Conservation (phyloP, 257 asterid species). For the Jaltomata sinuosa region DNA sequence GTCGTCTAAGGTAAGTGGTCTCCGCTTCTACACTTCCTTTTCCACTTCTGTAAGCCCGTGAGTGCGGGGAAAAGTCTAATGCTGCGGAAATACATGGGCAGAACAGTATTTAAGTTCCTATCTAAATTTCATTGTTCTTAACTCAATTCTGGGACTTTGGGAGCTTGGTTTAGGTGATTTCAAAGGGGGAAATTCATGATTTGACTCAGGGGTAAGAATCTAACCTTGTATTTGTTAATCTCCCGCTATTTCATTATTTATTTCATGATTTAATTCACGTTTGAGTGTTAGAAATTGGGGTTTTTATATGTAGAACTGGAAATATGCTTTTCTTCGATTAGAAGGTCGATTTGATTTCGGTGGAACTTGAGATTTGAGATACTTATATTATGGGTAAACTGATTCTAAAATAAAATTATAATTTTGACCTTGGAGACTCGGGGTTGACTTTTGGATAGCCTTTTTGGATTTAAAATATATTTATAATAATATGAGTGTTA, state of each 20-base stretch:
- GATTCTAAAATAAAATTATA: too few relatives aligned
- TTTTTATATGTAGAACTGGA: too few relatives aligned
- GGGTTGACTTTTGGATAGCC: too few relatives aligned
- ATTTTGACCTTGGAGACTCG: too few relatives aligned
- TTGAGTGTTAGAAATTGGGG: not conserved
- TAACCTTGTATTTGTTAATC: not conserved
- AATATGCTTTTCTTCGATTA: too few relatives aligned
- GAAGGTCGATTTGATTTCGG: too few relatives aligned
- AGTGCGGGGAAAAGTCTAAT: not conserved
- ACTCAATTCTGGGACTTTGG: not conserved
- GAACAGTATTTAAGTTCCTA: not conserved
- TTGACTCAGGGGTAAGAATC: not conserved
- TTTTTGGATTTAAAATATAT: too few relatives aligned
- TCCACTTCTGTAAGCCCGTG: not conserved
- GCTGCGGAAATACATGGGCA: not conserved
- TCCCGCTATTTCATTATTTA: not conserved
- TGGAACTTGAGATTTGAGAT: too few relatives aligned
- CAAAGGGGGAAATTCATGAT: not conserved
- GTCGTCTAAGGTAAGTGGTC: not conserved
- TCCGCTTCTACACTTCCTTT: not conserved
- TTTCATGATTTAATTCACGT: not conserved
- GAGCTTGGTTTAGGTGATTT: not conserved
- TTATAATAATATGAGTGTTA: too few relatives aligned
- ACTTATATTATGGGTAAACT: too few relatives aligned
- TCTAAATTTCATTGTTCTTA: not conserved